Evolutionary conservation across 176 grass and related monocot species (phyloP).

Genomic region (Tillandsia fasciculata): DNA sequence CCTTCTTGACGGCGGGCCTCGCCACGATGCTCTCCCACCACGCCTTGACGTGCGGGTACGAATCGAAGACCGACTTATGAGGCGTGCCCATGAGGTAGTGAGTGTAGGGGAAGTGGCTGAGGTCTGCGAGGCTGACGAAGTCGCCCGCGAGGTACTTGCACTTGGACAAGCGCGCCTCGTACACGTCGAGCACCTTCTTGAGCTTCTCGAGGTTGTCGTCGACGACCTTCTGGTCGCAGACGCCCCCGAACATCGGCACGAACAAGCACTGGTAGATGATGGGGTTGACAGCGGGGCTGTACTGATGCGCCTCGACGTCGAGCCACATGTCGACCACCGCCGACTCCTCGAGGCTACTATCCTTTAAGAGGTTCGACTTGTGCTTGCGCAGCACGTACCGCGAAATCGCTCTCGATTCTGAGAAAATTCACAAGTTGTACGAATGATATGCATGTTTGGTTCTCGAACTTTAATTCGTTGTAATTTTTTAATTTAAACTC

Average conservation of each 20-base stretch:
- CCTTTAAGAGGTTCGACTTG: conserved; percentile 45
- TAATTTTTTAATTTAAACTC: no score
- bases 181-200: conserved; percentile 46
- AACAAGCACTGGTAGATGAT: conserved; percentile 26
- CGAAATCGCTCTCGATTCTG: conserved; percentile 59
- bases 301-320: conserved; percentile 59
- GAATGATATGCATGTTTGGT: no score
- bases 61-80: conserved; percentile 28
- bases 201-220: conserved; percentile 39
- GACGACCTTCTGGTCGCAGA: conserved; percentile 28
- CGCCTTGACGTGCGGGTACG: conserved; percentile 40
- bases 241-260: conserved; percentile 33
- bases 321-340: conserved; percentile 57
- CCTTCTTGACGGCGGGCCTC: conserved; percentile 40
- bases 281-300: conserved; percentile 22
- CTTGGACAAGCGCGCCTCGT: conserved; percentile 34
- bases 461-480: no score
- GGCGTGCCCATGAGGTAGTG: conserved; percentile 32
- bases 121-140: conserved; percentile 50
- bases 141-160: conserved; percentile 57
- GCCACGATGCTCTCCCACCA: conserved; percentile 50
- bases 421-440: not conserved
- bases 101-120: conserved; percentile 35
- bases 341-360: conserved; percentile 24
- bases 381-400: conserved; percentile 47